A percentile compares a stretch with the other conserved stretches of the same genome.
phyloP scores from a whole-genome alignment of 1,284 basidiomycete genomes.

The Takashimella koratensis region DNA sequence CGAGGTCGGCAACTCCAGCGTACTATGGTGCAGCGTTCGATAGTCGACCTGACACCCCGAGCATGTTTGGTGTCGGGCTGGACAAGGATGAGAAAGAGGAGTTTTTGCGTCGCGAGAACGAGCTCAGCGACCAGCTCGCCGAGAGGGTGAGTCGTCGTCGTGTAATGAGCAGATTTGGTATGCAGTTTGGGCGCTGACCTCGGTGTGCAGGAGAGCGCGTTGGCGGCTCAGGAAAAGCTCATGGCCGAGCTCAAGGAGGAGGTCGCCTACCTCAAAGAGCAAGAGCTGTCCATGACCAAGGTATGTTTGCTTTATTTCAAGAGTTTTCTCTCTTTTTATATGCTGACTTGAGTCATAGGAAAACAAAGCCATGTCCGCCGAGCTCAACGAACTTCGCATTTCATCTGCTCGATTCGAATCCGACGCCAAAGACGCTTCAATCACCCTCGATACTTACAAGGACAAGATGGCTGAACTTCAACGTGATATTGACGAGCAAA shows the following conservation, averaged over 20 bases:
- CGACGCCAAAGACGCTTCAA: conserved; percentile 90
- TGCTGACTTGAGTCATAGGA: conserved; percentile 58
- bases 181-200: neutral
- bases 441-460: conserved; percentile 93
- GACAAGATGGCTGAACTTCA: conserved; percentile 90
- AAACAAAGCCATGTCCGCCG: conserved; percentile 74
- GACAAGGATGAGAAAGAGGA: conserved; percentile 98
- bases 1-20: conserved; percentile 59
- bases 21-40: conserved; percentile 4
- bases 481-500: conserved; percentile 85
- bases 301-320: conserved; percentile 48
- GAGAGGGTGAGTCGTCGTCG: conserved; percentile 60
- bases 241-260: conserved; percentile 82
- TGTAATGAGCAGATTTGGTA: no score
- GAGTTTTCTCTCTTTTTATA: neutral
- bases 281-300: conserved; percentile 71
- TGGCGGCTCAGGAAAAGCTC: conserved; percentile 59
- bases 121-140: conserved; percentile 86
- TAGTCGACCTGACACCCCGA: conserved; percentile 42
- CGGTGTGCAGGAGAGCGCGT: conserved; percentile 67
- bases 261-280: conserved; percentile 83
- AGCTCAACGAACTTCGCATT: conserved; percentile 86
- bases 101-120: conserved; percentile 94
- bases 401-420: conserved; percentile 90
- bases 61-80: conserved; percentile 60